Base-by-base conservation (phyloP, 164 flowering plant genomes). In the Kalanchoe fedtschenkoi region DNA sequence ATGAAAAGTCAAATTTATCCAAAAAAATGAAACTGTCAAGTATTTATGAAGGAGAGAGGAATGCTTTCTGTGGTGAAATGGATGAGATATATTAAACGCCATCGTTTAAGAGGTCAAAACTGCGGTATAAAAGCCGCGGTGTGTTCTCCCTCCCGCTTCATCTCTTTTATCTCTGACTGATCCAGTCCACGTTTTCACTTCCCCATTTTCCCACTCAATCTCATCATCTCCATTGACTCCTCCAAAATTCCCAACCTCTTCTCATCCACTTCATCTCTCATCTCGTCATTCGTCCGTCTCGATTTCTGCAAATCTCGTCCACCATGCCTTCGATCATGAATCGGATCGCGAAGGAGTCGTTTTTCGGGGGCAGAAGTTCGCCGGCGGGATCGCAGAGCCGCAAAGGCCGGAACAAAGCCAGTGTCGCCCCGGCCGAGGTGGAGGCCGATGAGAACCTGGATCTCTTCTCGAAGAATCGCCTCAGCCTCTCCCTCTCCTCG, bases 391-490 rank as follows among this genome's bases (percentile, higher is more conserved):
- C 77, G 9, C 81, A 69, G 51, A 84, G 77, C 69, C 88, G 85
- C 35, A 76, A 91, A 28, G 83, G 84, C 29, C 74, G 69, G 19
- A 82, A 85, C 59, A 51, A 24, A n/a, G 51, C 51, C 8, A 43
- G 56, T 51, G 56, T 51, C 11, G 56, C 24, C 47, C 66, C 44
- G 70, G n/a, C 66, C 37, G n/a, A 26, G 24, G 56, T 24, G 17
- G 80, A 72, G 41, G 24, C 78, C 43, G 88, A 82, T 53, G 83
- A 83, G 65, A 80, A 78, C 58, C 65, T 90, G 72, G 86, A 87
- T 80, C 95, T 87, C 79, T 90, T 86, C 86, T 83, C 92, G 63
- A 73, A 68, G 58, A 81, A 76, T 46, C 92, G 89, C 65, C 82
- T 77, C 58, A 74, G 65, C 39, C 78, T 80, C 66, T 75, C 89